A percentile compares a stretch with the other conserved stretches of the same genome.
These are phyloP conservation scores for Copromyces sp. DNA, from an alignment of 495 filamentous ascomycete species.

Conservation along the genomic window DNA sequence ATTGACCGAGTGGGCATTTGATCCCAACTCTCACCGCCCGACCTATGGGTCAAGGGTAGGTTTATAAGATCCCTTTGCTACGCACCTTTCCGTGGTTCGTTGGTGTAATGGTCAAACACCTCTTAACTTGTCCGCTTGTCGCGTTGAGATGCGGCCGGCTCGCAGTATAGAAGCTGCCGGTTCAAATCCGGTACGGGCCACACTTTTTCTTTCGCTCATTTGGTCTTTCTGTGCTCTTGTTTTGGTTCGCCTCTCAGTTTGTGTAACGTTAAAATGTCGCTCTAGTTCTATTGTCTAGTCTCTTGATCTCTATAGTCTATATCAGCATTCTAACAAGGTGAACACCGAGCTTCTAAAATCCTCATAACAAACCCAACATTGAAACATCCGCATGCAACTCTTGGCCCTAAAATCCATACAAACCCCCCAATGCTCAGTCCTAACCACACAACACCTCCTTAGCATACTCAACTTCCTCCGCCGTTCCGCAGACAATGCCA, in stretches of 20 bases:
- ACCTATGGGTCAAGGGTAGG: background rate
- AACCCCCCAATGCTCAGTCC: too few species aligned
- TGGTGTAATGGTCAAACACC: background rate
- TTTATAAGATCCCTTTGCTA: background rate
- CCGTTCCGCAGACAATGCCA: conserved; percentile 39
- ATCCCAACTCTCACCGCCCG: background rate
- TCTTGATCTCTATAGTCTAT: background rate
- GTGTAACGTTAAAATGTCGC: background rate
- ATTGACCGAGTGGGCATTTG: background rate
- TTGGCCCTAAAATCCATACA: background rate
- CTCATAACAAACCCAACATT: background rate
- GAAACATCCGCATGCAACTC: background rate
- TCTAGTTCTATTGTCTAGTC: background rate
- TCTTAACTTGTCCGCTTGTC: background rate
- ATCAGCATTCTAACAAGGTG: background rate
- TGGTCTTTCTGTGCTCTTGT: background rate
- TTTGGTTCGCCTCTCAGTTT: background rate
- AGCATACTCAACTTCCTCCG: conserved; percentile 30
- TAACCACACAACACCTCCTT: background rate
- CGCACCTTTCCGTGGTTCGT: background rate
- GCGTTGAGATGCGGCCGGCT: background rate
- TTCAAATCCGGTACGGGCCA: background rate
- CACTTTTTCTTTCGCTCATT: background rate
- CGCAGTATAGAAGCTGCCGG: background rate
- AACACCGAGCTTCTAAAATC: background rate